Conservation (phyloP, 2,329 filamentous ascomycete genomes). For the Blastomyces parvus region DNA sequence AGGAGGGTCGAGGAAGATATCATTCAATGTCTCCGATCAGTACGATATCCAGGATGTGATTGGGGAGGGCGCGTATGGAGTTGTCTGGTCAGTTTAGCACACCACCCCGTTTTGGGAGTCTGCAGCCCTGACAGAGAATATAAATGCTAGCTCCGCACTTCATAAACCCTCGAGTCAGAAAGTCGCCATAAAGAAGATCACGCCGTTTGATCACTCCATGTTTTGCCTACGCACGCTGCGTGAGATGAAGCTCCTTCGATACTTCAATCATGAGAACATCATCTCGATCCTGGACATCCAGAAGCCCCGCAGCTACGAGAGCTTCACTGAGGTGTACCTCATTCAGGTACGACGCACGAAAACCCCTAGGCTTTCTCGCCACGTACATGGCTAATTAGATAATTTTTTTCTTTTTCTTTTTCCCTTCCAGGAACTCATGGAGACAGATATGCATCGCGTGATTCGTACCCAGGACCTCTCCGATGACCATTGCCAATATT, state of each 20-base stretch:
- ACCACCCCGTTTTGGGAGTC: not conserved
- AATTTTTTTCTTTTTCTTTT: too few relatives aligned
- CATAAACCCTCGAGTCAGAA: constrained; percentile 98
- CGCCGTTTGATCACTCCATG: constrained; percentile 98
- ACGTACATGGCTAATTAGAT: not conserved
- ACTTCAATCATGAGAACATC: constrained; percentile 99
- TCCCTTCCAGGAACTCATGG: constrained; percentile 74
- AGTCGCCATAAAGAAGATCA: constrained; percentile 99
- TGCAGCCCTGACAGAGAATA: constrained; percentile 14
- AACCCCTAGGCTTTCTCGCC: not conserved
- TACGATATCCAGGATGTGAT: constrained; percentile 99
- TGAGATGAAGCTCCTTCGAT: constrained; percentile 97
- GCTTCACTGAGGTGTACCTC: constrained; percentile 94
- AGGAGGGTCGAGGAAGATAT: constrained; percentile 75
- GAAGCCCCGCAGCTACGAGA: constrained; percentile 91
- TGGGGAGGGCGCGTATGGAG: constrained; percentile 94
- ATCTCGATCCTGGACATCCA: constrained; percentile 99
- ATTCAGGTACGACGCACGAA: constrained; percentile 62
- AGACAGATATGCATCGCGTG: constrained; percentile 98
- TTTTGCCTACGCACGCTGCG: constrained; percentile 92
- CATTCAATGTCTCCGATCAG: constrained; percentile 98
- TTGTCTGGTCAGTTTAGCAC: constrained; percentile 69
- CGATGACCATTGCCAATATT: constrained; percentile 99
- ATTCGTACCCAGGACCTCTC: constrained; percentile 98
- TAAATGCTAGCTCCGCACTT: constrained; percentile 65